Base-by-base conservation (phyloP, 768 basidiomycete genomes). In the Naematelia encephala region DNA sequence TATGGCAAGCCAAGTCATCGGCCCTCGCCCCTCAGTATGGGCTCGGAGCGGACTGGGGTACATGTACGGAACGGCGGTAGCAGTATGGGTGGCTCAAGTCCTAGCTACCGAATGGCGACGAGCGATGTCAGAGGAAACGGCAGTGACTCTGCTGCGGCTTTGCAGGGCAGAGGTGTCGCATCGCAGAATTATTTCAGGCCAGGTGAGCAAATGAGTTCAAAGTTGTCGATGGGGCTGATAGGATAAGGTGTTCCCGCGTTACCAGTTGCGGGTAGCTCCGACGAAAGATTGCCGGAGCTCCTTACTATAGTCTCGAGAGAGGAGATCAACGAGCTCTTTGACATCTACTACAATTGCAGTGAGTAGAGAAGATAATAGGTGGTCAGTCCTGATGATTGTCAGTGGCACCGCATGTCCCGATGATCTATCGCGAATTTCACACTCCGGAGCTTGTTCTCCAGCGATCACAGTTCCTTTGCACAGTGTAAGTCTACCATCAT, bases 151-250 rank as follows among this genome's bases (percentile, higher is more conserved):
- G 66, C 64, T 13, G 63, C 55, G 42, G 51, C 45, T 16, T 48
- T 60, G 19, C 49, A 56, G 13, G 52, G 56, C 12, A 57, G 59
- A 30, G 72, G 68, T n/a, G 91, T 44, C 88, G 93, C 12, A 86
- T 94, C 13, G 89, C 90, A 2, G 88, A 87, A 87, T 61, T 97
- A 92, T 78, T 97, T 96, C 81, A 92, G 87, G 74, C 91, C 92
- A 58, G 90, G 89, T 87, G 60, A 53, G 81, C 75, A 23, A 28
- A 3, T 42, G n/a, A 4, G 29, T 47, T 43, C 1, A 3, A 10
- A 34, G 3, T 16, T 39, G 34, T 4, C 11, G 29, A 10, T 19
- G 45, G 23, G 22, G 43, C 56, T 28, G 52, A 14, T n/a, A 11
- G 5, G 21, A 8, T 16, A 8, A 39, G 34, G 34, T 39, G 16